Conservation (phyloP, 2,329 filamentous ascomycete species). For the Xylaria sp. region DNA sequence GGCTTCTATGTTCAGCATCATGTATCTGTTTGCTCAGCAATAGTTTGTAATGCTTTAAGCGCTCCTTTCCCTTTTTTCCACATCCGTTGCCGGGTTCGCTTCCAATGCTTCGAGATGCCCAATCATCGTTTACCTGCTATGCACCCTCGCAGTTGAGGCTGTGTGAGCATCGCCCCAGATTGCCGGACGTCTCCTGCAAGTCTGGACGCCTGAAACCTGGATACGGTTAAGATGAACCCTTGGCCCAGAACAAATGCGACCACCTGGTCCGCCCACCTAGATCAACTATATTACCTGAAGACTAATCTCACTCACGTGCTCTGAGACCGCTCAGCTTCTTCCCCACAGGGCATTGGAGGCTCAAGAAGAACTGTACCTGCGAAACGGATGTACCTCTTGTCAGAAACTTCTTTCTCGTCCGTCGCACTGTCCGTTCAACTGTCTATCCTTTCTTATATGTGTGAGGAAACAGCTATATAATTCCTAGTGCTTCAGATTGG, state of each 20-base stretch:
- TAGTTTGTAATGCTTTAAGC: no score
- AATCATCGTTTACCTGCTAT: not conserved
- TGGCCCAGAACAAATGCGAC: conserved; percentile 8
- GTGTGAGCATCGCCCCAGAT: conserved; percentile 22
- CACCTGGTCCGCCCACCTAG: not conserved
- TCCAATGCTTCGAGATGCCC: not conserved
- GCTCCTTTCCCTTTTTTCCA: conserved; percentile 11
- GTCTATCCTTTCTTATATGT: not conserved
- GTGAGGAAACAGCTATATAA: not conserved
- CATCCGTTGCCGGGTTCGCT: conserved; percentile 10
- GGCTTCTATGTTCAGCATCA: not conserved
- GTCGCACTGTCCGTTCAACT: not conserved
- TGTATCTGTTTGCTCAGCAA: not conserved
- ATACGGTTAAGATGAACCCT: conserved; percentile 16
- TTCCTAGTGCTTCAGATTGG: not conserved
- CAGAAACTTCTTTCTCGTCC: not conserved
- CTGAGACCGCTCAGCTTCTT: conserved; percentile 5
- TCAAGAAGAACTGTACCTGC: not conserved
- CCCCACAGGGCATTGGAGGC: not conserved
- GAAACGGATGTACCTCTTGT: conserved; percentile 13
- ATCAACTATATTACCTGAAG: not conserved
- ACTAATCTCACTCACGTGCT: not conserved
- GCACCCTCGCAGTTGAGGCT: conserved; percentile 14
- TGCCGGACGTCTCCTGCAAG: conserved; percentile 18
- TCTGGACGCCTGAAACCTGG: conserved; percentile 8